Evolutionary conservation across 805 yeast genomes (phyloP).

Genomic region (Vanderwaltozyma verrucispora): DNA sequence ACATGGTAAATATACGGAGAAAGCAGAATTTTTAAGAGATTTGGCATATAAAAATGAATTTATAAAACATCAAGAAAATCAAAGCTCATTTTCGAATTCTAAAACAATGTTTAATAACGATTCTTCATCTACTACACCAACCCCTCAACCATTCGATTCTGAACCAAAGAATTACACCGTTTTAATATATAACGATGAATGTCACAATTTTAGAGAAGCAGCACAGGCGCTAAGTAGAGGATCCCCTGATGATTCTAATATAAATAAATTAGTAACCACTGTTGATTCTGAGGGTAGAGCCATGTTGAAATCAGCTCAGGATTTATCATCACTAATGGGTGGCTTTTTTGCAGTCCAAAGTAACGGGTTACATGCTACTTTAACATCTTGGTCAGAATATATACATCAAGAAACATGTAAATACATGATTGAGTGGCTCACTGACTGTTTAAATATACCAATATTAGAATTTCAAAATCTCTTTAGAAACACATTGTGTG

Average conservation of each 20-base stretch:
- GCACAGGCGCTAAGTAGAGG: slow-evolving; percentile 35
- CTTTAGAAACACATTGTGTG: slow-evolving; percentile 35
- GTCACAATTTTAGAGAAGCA: slow-evolving; percentile 51
- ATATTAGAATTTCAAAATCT: slow-evolving; percentile 30
- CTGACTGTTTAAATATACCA: slow-evolving; percentile 31
- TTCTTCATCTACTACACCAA: neutral
- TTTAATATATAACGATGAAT: slow-evolving; percentile 67
- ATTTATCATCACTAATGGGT: slow-evolving; percentile 16
- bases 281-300: slow-evolving; percentile 44
- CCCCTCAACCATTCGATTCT: neutral
- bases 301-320: slow-evolving; percentile 30
- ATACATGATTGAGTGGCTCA: slow-evolving; percentile 41
- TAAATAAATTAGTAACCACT: slow-evolving; percentile 20
- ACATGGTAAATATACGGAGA: slow-evolving; percentile 12
- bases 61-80: neutral
- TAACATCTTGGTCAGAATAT: slow-evolving; percentile 42
- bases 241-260: slow-evolving; percentile 25
- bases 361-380: slow-evolving; percentile 46
- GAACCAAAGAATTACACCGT: slow-evolving; percentile 33
- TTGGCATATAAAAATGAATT: slow-evolving; percentile 7
- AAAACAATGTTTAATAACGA: slow-evolving; percentile 2
- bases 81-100: neutral
- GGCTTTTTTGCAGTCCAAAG: slow-evolving; percentile 33
- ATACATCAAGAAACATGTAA: slow-evolving; percentile 38
- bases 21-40: slow-evolving; percentile 15